Evolutionary conservation across 495 filamentous ascomycete species (phyloP), one percentile per base, ranked within the genome.

Genomic region (Aspergillus campestris): DNA sequence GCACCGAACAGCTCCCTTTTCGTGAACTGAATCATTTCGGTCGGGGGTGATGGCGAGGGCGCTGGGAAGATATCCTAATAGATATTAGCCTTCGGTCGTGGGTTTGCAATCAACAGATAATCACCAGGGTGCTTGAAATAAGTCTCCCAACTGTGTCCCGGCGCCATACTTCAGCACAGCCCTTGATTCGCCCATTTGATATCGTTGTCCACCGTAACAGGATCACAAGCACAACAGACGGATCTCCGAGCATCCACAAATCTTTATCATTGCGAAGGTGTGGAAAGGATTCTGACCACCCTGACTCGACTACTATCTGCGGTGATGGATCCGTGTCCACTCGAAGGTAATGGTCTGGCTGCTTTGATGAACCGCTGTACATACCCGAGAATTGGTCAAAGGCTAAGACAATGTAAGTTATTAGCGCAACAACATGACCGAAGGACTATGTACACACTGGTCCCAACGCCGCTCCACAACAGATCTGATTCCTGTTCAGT

Each of bases 1-100:
- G 42, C 5, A n/a, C 42, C 42, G 18, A 37, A 45, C 24, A 45
- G 31, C 15, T 45, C 42, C 34, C 33, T 34, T 12, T 45, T 45
- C 5, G 42, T 36, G 18, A 37, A 45, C 32, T 37, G 42, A 7
- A 37, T 38, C 33, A 29, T 18, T 35, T 37, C 42, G 13, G 31
- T 37, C 10, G 32, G 34, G 18, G 42, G 34, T 24, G 15, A 45
- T 18, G 12, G 42, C 15, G 18, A 15, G 5, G 42, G 42, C 15
- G 32, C 33, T 38, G 42, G 42, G 34, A 38, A 45, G 34, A 36
- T 45, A 36, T 2, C 6, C 42, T 45, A 13, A 45, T 38, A 5
- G 31, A 45, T 30, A 27, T 45, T 27, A 45, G 42, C 42, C 37
- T 38, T 27, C 10, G 1, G 33, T 37, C 42, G n/a, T n/a, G 33